Conservation (phyloP, 495 filamentous ascomycete genomes). For the Podospora conica region DNA sequence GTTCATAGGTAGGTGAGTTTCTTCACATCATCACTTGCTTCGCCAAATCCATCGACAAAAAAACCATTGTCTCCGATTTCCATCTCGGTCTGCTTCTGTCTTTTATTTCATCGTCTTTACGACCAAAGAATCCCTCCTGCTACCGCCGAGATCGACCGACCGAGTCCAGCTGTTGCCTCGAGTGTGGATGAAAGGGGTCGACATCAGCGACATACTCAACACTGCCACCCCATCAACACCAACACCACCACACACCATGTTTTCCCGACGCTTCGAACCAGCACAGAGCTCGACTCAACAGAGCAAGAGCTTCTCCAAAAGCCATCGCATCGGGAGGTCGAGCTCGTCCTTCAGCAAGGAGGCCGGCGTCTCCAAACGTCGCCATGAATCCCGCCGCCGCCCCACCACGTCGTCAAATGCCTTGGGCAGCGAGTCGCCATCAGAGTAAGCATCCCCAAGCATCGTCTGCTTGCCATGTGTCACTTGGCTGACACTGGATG, state of each 20-base stretch:
- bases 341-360: conserved; percentile 43
- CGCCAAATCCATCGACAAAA: conserved; percentile 15
- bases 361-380: conserved; percentile 40
- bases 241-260: conserved; percentile 31
- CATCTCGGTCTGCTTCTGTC: background rate
- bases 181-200: background rate
- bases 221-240: background rate
- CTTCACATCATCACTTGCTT: conserved; percentile 9
- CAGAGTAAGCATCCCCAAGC: conserved; percentile 28
- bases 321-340: conserved; percentile 32
- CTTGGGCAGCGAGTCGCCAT: conserved; percentile 20
- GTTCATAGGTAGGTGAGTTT: conserved; percentile 21
- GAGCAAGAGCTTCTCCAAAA: conserved; percentile 42
- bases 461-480: background rate
- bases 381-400: conserved; percentile 36
- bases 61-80: conserved; percentile 9
- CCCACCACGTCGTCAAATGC: conserved; percentile 33
- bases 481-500: conserved; percentile 10
- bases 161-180: background rate
- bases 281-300: conserved; percentile 9
- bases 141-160: background rate
- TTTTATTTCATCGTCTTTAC: background rate
- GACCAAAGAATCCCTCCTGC: background rate
- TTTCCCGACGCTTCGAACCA: conserved; percentile 37
- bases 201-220: background rate